Percentiles rank a stretch among this genome's conserved stretches.
phyloP scores from a whole-genome alignment of 2,329 filamentous ascomycete species.

The Aaosphaeria pasadenensis region DNA sequence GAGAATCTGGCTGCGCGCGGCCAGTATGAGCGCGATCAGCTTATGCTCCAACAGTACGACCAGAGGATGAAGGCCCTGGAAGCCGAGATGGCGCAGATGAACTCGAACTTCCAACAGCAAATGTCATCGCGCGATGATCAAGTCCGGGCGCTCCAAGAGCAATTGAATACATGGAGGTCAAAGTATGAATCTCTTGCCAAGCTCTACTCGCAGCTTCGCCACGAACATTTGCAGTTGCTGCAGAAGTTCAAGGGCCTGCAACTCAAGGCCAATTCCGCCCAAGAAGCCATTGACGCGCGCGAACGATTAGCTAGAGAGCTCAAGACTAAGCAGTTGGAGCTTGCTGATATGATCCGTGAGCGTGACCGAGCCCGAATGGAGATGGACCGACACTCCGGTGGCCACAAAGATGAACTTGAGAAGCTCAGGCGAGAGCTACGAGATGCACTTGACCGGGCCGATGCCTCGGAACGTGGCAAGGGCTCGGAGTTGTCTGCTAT shows the following conservation, averaged over 20 bases:
- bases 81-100: slow-evolving; percentile 77
- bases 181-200: slow-evolving; percentile 98
- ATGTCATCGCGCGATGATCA: slow-evolving; percentile 90
- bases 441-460: slow-evolving; percentile 84
- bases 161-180: slow-evolving; percentile 94
- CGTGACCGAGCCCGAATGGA: slow-evolving; percentile 91
- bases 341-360: slow-evolving; percentile 98
- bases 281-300: slow-evolving; percentile 90
- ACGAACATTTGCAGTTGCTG: slow-evolving; percentile 90
- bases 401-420: slow-evolving; percentile 89
- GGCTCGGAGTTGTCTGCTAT: slow-evolving; percentile 92
- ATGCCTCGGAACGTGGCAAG: slow-evolving; percentile 89
- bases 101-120: slow-evolving; percentile 80
- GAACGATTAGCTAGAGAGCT: slow-evolving; percentile 97
- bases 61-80: slow-evolving; percentile 89
- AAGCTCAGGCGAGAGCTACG: slow-evolving; percentile 92
- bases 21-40: slow-evolving; percentile 94
- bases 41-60: slow-evolving; percentile 97
- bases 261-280: slow-evolving; percentile 92
- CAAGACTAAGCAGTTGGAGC: slow-evolving; percentile 98
- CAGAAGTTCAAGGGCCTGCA: slow-evolving; percentile 97
- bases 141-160: slow-evolving; percentile 87
- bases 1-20: slow-evolving; percentile 92
- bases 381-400: slow-evolving; percentile 80
- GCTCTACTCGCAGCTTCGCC: slow-evolving; percentile 91